Base-by-base conservation (phyloP, 164 flowering plant species). In the Chimonanthus salicifolius region DNA sequence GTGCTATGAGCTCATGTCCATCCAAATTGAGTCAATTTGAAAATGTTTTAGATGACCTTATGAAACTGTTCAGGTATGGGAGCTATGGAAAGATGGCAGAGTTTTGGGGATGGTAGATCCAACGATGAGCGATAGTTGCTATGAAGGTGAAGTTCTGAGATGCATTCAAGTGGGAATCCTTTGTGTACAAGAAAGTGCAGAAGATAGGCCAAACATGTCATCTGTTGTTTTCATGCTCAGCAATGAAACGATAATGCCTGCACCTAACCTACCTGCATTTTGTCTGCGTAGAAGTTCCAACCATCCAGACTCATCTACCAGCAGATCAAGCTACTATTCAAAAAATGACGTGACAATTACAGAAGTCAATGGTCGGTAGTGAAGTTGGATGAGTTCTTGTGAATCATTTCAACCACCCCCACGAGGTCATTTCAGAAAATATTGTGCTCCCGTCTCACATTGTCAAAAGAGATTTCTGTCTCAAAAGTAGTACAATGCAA, bases 111-210 rank as follows among this genome's bases (percentile, higher is more conserved):
- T 51, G 21, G 48, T 66, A 8, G 70, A 73, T 66, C 47, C 70
- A 43, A 49, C 49, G 0, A 21, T 73, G 20, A 46, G 8, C n/a
- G 50, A 49, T 11, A 11, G 33, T 15, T 73, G 49, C 46, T 21
- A 6, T 44, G 10, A 33, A 43, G 21, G 13, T 50, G 70, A 73
- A 49, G 75, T 73, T 65, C 4, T 51, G 18, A 73, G 75, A 66
- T 73, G 75, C 75, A 73, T 73, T 33, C 75, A 73, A 33, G 70
- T 73, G 48, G 75, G 75, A 45, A 62, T 73, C 7, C 15, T 73
- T 5, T 73, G 75, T 65, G 75, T 73, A 47, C 70, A 73, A 50
- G 75, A 64, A 43, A 65, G 49, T 65, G 50, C 70, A 47, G 20
- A 9, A 43, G 70, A 66, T n/a, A 65, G 70, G 47, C 75, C 75